phyloP scores from a whole-genome alignment of 2,329 filamentous ascomycete genomes.

The Pseudogymnoascus sp. region DNA sequence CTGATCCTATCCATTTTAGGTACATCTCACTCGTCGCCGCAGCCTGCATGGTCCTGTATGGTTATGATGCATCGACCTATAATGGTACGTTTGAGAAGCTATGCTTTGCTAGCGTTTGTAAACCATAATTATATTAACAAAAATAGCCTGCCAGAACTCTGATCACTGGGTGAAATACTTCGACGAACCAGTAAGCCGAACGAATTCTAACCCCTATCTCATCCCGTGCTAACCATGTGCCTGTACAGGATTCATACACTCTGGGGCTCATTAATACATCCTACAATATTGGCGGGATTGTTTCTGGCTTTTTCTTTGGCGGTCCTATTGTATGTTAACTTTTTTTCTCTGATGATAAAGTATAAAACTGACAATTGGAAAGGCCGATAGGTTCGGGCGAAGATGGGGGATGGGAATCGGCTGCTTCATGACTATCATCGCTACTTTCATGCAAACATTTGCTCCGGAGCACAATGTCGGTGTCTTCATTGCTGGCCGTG shows the following conservation, averaged over 20 bases:
- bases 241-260: conserved; percentile 29
- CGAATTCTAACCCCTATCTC: not conserved
- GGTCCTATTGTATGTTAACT: conserved; percentile 44
- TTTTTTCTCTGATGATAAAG: not conserved
- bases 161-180: conserved; percentile 61
- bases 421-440: conserved; percentile 56
- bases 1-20: conserved; percentile 32
- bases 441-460: conserved; percentile 63
- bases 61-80: conserved; percentile 67
- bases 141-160: conserved; percentile 47
- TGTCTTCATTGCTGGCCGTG: conserved; percentile 60
- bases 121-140: not conserved
- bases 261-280: conserved; percentile 57
- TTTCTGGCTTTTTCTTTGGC: conserved; percentile 62
- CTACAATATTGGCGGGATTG: conserved; percentile 63
- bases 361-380: not conserved
- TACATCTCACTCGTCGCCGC: conserved; percentile 64
- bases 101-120: not conserved
- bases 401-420: conserved; percentile 58
- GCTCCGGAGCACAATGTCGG: conserved; percentile 52
- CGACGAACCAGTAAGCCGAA: conserved; percentile 29
- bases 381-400: conserved; percentile 52
- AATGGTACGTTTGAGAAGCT: conserved; percentile 43
- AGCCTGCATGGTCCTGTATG: conserved; percentile 68
- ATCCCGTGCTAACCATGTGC: conserved; percentile 19